Percentiles rank a stretch among this genome's conserved stretches.
phyloP scores from a whole-genome alignment of 345 rosid genomes.

The Populus euphratica region DNA sequence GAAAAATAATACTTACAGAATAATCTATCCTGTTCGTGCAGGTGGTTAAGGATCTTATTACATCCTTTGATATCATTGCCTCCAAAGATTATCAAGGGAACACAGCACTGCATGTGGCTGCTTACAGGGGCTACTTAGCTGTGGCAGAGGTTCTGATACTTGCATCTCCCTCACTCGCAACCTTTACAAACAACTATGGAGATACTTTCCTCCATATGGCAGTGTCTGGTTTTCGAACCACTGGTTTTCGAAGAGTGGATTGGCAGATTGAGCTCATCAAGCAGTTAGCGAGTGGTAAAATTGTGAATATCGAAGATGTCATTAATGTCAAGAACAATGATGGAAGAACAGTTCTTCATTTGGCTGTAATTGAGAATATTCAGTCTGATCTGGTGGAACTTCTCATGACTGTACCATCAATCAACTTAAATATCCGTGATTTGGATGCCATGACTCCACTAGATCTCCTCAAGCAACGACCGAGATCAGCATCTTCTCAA shows the following conservation, averaged over 20 bases:
- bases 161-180: slow-evolving; percentile 44
- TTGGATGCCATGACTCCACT: slow-evolving; percentile 68
- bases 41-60: slow-evolving; percentile 65
- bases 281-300: slow-evolving; percentile 40
- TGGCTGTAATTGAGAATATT: slow-evolving; percentile 67
- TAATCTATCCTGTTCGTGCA: slow-evolving; percentile 22
- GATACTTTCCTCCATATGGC: slow-evolving; percentile 84
- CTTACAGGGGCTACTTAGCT: slow-evolving; percentile 63
- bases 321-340: slow-evolving; percentile 61
- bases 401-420: slow-evolving; percentile 51
- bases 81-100: slow-evolving; percentile 64
- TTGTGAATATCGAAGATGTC: slow-evolving; percentile 37
- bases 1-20: neutral
- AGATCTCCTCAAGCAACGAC: slow-evolving; percentile 70
- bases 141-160: slow-evolving; percentile 53
- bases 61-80: slow-evolving; percentile 44
- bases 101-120: slow-evolving; percentile 81
- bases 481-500: slow-evolving; percentile 61
- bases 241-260: slow-evolving; percentile 76
- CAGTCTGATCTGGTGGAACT: slow-evolving; percentile 62
- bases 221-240: slow-evolving; percentile 67
- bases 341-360: slow-evolving; percentile 77
- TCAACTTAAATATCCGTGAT: slow-evolving; percentile 65
- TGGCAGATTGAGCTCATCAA: slow-evolving; percentile 68
- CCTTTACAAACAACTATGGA: slow-evolving; percentile 49